Evolutionary conservation across 352 stramenopile genomes (phyloP).

Genomic region (Phytophthora gonapodyides): DNA sequence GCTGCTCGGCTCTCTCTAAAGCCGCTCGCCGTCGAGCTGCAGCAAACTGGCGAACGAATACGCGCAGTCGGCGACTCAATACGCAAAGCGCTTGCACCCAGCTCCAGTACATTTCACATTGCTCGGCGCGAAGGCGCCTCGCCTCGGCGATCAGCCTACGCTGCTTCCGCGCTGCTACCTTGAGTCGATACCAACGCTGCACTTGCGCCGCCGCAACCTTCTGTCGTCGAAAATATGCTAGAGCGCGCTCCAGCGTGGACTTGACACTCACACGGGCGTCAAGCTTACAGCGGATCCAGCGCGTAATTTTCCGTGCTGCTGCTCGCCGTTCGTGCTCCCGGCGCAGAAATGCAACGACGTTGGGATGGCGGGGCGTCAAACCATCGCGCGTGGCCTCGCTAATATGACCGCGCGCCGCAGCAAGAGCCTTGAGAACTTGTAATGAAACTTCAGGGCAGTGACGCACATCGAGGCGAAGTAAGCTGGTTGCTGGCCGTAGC

Average conservation of each 20-base stretch:
- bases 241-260: slow-evolving; percentile 47
- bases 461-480: slow-evolving; percentile 56
- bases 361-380: slow-evolving; percentile 54
- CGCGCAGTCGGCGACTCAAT: slow-evolving; percentile 35
- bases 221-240: slow-evolving; percentile 49
- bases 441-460: slow-evolving; percentile 72
- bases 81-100: slow-evolving; percentile 41
- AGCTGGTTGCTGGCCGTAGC: slow-evolving; percentile 27
- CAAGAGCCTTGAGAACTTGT: slow-evolving; percentile 40
- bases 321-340: slow-evolving; percentile 32
- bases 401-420: slow-evolving; percentile 37
- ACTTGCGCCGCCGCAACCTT: slow-evolving; percentile 48
- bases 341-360: slow-evolving; percentile 51
- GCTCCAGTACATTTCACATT: slow-evolving; percentile 32
- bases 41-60: slow-evolving; percentile 38
- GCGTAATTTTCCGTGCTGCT: slow-evolving; percentile 46
- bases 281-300: slow-evolving; percentile 45
- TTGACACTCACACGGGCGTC: slow-evolving; percentile 41
- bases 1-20: slow-evolving; percentile 46
- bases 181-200: slow-evolving; percentile 58
- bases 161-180: slow-evolving; percentile 26
- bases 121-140: slow-evolving; percentile 28
- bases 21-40: slow-evolving; percentile 39
- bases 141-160: slow-evolving; percentile 32
- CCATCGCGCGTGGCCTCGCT: slow-evolving; percentile 44